A percentile compares a stretch with the other conserved stretches of the same genome.
These are phyloP conservation scores for Malassezia caprae DNA, from an alignment of 1,284 basidiomycete genomes.

Conservation along the genomic window DNA sequence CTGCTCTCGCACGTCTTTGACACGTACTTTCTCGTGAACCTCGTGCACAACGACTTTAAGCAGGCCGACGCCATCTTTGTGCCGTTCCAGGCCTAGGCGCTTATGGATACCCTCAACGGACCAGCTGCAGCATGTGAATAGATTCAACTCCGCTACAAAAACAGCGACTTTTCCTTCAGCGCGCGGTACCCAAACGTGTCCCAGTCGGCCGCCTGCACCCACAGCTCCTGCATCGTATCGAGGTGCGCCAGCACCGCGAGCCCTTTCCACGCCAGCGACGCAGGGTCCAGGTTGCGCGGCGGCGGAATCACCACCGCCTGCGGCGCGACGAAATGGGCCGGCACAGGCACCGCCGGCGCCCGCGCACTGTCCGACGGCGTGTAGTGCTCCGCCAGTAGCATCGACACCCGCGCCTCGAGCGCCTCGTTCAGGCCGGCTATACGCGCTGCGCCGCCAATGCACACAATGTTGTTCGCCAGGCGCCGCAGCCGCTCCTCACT, in stretches of 20 bases:
- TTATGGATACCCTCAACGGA: slow-evolving; percentile 18
- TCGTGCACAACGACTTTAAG: slow-evolving; percentile 42
- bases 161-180: slow-evolving; percentile 50
- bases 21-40: slow-evolving; percentile 43
- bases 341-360: slow-evolving; percentile 9
- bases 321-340: slow-evolving; percentile 16
- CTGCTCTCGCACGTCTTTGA: slow-evolving; percentile 37
- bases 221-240: slow-evolving; percentile 76
- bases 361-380: slow-evolving; percentile 9
- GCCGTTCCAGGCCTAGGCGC: slow-evolving; percentile 26
- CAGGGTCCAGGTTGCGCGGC: slow-evolving; percentile 82
- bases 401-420: slow-evolving; percentile 34
- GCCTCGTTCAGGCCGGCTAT: slow-evolving; percentile 48
- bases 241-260: slow-evolving; percentile 85
- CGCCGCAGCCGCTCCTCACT: slow-evolving; percentile 81
- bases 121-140: slow-evolving; percentile 7
- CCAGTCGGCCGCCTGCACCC: slow-evolving; percentile 80
- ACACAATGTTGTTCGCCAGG: slow-evolving; percentile 74
- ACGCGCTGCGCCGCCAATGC: slow-evolving; percentile 69
- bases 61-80: slow-evolving; percentile 37
- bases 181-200: slow-evolving; percentile 53
- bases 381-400: slow-evolving; percentile 19
- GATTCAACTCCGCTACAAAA: slow-evolving; percentile 22
- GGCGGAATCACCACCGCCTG: slow-evolving; percentile 74
- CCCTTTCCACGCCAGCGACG: slow-evolving; percentile 86